These are phyloP conservation scores for Coemansia asiatica DNA, from an alignment of 192 early-diverging fungal species.

Conservation along the genomic window DNA sequence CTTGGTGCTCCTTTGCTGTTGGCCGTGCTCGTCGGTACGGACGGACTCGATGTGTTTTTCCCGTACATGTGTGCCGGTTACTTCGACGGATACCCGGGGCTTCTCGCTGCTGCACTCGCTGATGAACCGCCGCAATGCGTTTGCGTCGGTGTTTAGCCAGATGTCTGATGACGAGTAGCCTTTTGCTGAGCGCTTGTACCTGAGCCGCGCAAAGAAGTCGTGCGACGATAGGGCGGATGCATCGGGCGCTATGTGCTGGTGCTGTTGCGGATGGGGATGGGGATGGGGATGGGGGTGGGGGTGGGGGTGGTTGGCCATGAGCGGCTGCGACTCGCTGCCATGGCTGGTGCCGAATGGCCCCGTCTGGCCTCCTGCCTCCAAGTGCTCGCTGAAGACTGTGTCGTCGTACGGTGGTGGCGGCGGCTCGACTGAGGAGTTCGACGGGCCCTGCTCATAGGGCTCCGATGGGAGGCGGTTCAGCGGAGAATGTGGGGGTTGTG, in stretches of 20 bases:
- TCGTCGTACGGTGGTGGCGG: constrained; percentile 50
- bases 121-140: constrained; percentile 38
- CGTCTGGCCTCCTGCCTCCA: constrained; percentile 9
- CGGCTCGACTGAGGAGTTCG: background rate
- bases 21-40: constrained; percentile 12
- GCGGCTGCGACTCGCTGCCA: constrained; percentile 10
- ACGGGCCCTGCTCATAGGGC: background rate
- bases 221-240: constrained; percentile 21
- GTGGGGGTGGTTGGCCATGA: background rate
- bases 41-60: constrained; percentile 9
- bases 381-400: constrained; percentile 19
- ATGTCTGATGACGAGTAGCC: constrained; percentile 46
- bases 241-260: background rate
- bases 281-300: no score
- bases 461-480: background rate
- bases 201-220: constrained; percentile 45
- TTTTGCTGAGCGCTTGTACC: constrained; percentile 44
- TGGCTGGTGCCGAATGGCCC: no score
- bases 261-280: background rate
- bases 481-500: background rate
- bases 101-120: constrained; percentile 44
- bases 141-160: constrained; percentile 43
- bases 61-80: constrained; percentile 37
- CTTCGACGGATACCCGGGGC: constrained; percentile 38
- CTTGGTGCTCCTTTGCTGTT: constrained; percentile 6